Base-by-base conservation (phyloP, 805 yeast species). In the Sugiyamaella smithiae region DNA sequence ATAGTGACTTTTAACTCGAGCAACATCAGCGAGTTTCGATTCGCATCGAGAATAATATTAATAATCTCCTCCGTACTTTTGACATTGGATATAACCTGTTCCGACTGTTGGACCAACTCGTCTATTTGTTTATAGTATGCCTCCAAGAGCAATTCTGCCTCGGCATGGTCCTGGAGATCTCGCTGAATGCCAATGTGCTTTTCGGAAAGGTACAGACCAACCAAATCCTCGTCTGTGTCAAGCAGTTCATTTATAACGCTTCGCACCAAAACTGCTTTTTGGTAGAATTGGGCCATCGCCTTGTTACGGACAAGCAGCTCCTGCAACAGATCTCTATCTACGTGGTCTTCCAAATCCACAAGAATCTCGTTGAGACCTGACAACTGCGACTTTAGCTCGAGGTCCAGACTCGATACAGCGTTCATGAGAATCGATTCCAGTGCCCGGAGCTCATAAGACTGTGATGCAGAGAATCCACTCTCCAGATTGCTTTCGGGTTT, bases 21-120 rank as follows among this genome's bases (percentile, higher is more conserved):
- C 49, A 90, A 74, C 95, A 93, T 89, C 52, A 93, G 73, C 56
- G 91, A 88, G 66, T 93, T 93, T 66, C 99, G 78, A 66, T 93
- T 91, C 1, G 97, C 85, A 64, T 93, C 99, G 50, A 93, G 69
- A 20, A 93, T 85, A 55, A 93, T 90, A 60, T 89, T 89, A 52
- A 90, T 89, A 59, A 93, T 89, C 65, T 93, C 99, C 65, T 93
- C 98, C 0, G 97, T 90, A 12, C 93, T 86, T 61, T 81, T 82
- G 57, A 90, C 88, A 62, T 90, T 95, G 57, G 82, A 82, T 17
- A 86, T 78, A 48, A 89, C 69, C 3, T 91, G 83, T 38, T 87
- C 95, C 0, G 95, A 83, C 57, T 86, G 91, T 65, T 90, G 97
- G 5, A 89, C 97, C 57, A 85, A 82, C 68, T 90, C 97, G 62